Conservation (phyloP, 257 asterid species). For the Fraxinus quadrangulata region DNA sequence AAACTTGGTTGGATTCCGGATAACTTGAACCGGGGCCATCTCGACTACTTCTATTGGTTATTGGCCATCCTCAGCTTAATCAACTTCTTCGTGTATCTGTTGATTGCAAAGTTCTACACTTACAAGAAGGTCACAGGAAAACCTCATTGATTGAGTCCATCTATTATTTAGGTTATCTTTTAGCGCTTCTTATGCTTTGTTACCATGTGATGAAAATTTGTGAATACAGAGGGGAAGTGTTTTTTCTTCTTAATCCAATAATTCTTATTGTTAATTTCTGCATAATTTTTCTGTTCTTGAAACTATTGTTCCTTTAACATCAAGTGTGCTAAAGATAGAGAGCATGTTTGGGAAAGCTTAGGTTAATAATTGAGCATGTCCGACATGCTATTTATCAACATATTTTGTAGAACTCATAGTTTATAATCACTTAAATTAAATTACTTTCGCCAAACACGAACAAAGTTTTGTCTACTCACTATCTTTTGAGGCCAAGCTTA, state of each 20-base stretch:
- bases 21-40: constrained; percentile 76
- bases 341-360: no score
- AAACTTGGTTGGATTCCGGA: constrained; percentile 77
- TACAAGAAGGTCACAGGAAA: constrained; percentile 63
- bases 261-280: background rate
- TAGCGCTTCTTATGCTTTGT: background rate
- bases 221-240: background rate
- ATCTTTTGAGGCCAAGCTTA: no score
- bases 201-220: background rate
- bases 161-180: background rate
- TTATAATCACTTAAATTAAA: no score
- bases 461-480: no score
- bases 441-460: no score
- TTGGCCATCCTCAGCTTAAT: constrained; percentile 57
- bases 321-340: no score
- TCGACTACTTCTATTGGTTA: constrained; percentile 76
- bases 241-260: background rate
- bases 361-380: no score
- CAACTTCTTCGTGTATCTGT: constrained; percentile 57
- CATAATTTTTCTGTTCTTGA: background rate
- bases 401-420: no score
- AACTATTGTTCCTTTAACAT: no score
- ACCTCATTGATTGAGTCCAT: background rate
- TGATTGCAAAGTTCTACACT: constrained; percentile 44
- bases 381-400: no score